Base-by-base conservation (phyloP, 768 basidiomycete species). In the Tylopilus vinaceipallidus region DNA sequence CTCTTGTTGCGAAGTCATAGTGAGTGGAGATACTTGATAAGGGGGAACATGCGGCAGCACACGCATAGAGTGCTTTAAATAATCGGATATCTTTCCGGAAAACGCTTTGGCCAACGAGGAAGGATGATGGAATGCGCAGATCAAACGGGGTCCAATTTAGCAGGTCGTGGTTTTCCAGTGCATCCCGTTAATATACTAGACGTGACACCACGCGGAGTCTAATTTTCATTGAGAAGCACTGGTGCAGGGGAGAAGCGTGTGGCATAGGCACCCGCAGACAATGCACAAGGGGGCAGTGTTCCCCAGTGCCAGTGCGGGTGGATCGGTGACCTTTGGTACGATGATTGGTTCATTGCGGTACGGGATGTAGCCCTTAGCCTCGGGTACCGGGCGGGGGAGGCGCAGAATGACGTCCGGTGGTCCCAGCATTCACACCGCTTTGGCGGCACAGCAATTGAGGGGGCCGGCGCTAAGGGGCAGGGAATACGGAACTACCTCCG, bases 111-210 rank as follows among this genome's bases (percentile, higher is more conserved):
- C 57, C 26, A 46, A 50, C 19, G 53, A 39, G 52, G 45, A 42
- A 36, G 14, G 38, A 45, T 66, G 61, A 52, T 51, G 54, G 42
- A 51, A 63, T 58, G 49, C 7, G 45, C 26, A 42, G 44, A 60
- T 64, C 55, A 46, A 45, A 50, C 19, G 38, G 33, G 27, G 52
- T 23, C 55, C 41, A 40, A 42, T 58, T 64, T 58, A 32, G 61
- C 39, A 51, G 36, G 50, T 49, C 53, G 54, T n/a, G 23, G 13
- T 52, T 55, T 55, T 66, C 64, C 63, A 62, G 66, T 68, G 64
- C 39, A 61, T 54, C 46, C 59, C 63, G 58, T 63, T 23, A 57
- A 47, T 45, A 32, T 6, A 32, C 42, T 20, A 53, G 22, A 38
- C 12, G 7, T 12, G 30, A 19, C 22, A 16, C 29, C 4, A 19